phyloP scores from a whole-genome alignment of 306 rosid species.

The Vigna trinervia region DNA sequence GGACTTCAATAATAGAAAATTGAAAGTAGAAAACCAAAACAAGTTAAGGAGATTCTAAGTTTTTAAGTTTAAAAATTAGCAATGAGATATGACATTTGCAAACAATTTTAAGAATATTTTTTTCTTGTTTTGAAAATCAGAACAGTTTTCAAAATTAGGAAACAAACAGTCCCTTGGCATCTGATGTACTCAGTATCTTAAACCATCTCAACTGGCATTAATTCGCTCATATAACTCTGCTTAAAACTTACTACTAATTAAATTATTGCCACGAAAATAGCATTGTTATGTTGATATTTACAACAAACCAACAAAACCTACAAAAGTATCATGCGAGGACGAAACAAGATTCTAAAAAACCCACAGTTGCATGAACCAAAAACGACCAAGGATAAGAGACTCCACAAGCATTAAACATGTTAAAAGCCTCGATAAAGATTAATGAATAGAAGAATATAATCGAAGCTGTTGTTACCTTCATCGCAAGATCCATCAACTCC shows the following conservation, averaged over 20 bases:
- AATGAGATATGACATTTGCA: background rate
- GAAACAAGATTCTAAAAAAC: slow-evolving; percentile 10
- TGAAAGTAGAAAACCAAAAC: background rate
- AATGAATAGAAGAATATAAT: slow-evolving; percentile 30
- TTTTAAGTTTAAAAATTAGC: background rate
- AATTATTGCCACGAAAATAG: slow-evolving; percentile 1
- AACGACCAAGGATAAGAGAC: background rate
- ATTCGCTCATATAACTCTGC: background rate
- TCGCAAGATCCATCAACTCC: slow-evolving; percentile 97
- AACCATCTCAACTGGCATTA: background rate
- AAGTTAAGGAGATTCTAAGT: background rate
- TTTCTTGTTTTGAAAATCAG: background rate
- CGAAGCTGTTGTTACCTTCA: slow-evolving; percentile 70
- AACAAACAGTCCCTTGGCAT: background rate
- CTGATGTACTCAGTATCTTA: slow-evolving; percentile 6
- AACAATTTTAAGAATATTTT: background rate
- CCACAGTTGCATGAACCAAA: background rate
- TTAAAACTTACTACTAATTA: slow-evolving; percentile 23
- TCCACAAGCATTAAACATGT: background rate
- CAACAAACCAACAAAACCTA: background rate
- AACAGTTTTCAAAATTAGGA: background rate
- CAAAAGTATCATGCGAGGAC: background rate
- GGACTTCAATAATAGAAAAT: background rate
- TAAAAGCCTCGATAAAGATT: background rate
- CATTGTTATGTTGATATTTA: background rate